A percentile compares a stretch with the other conserved stretches of the same genome.
Evolutionary conservation across 805 yeast genomes (phyloP).

Genomic region (Monosporozyma unispora): DNA sequence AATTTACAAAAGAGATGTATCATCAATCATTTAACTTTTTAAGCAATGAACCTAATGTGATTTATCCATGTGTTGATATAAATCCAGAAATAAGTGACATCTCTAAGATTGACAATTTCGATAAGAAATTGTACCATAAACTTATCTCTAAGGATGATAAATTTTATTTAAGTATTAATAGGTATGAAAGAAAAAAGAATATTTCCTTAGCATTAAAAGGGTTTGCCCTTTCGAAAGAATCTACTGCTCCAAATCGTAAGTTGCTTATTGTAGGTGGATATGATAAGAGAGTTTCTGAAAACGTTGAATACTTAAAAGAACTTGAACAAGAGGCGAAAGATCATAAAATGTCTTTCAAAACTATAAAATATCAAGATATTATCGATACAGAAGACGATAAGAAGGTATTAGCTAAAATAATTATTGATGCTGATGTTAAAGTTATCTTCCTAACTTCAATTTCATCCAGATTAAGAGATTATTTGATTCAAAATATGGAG

Average conservation of each 20-base stretch:
- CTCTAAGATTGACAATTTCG: constrained; percentile 10
- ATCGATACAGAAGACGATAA: constrained; percentile 7
- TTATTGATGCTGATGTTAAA: constrained; percentile 32
- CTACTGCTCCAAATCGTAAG: constrained; percentile 30
- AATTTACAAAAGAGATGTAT: constrained; percentile 68
- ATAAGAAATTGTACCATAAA: constrained; percentile 11
- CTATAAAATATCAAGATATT: constrained; percentile 31
- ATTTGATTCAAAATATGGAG: constrained; percentile 47
- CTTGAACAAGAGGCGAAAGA: constrained; percentile 42
- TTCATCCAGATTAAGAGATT: constrained; percentile 52
- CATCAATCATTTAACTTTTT: constrained; percentile 47
- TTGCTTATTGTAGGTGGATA: constrained; percentile 87
- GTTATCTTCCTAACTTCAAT: constrained; percentile 78
- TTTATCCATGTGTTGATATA: constrained; percentile 60
- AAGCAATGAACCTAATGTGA: constrained; percentile 25
- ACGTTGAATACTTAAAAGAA: constrained; percentile 59
- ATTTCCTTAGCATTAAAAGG: constrained; percentile 69
- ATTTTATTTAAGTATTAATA: constrained; percentile 66
- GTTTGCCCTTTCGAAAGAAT: constrained; percentile 37
- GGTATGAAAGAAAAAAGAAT: constrained; percentile 84
- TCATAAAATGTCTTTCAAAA: constrained; percentile 38
- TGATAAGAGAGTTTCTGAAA: constrained; percentile 67
- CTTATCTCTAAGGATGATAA: constrained; percentile 8
- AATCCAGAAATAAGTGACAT: constrained; percentile 17
- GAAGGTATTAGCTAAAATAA: constrained; percentile 7